Evolutionary conservation across 73 alveolate genomes (phyloP).

Genomic region (Paramecium pentaurelia): DNA sequence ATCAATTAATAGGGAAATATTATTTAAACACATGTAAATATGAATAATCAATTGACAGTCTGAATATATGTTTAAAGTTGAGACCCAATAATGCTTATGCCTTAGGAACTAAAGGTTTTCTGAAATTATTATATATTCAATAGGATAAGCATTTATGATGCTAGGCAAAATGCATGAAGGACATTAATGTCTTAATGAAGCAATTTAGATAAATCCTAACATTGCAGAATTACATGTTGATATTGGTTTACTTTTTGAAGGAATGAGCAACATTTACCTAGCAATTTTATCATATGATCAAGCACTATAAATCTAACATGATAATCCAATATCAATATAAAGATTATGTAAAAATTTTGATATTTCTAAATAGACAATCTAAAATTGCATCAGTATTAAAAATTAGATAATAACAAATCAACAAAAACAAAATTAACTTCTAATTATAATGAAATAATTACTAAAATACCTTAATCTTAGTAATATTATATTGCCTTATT

Average conservation of each 20-base stretch:
- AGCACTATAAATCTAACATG: neutral
- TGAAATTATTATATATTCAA: neutral
- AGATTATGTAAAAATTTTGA: neutral
- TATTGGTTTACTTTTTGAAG: neutral
- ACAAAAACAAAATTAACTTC: neutral
- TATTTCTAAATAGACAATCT: neutral
- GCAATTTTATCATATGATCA: neutral
- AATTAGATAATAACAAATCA: neutral
- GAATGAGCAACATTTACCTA: neutral
- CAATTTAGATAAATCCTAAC: neutral
- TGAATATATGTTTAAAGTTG: neutral
- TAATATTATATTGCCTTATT: neutral
- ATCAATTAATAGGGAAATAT: neutral
- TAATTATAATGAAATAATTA: neutral
- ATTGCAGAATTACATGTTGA: slow-evolving; percentile 13
- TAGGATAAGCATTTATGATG: neutral
- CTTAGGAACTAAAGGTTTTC: neutral
- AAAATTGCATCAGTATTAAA: neutral
- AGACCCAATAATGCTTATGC: neutral
- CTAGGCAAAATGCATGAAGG: neutral
- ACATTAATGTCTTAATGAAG: neutral
- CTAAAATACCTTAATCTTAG: neutral
- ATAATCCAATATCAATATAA: neutral
- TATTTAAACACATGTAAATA: neutral
- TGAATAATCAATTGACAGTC: slow-evolving; percentile 8